These are phyloP conservation scores for Phytopythium montanum DNA, from an alignment of 352 stramenopile species.

Conservation along the genomic window DNA sequence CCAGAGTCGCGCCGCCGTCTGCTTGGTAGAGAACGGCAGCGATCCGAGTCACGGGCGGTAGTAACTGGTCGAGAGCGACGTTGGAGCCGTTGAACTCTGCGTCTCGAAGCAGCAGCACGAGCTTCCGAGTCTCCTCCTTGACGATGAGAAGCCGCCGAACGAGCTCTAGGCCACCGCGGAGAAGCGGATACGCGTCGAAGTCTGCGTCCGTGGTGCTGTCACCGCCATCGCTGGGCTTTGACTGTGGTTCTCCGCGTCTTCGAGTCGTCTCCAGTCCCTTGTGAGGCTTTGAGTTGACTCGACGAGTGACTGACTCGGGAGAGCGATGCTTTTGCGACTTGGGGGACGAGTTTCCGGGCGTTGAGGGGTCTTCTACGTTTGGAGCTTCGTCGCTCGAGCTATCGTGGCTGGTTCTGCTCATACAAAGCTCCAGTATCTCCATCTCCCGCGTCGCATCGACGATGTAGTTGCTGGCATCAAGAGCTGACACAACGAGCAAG, in stretches of 20 bases:
- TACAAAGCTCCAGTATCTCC: conserved; percentile 32
- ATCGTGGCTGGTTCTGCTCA: not conserved
- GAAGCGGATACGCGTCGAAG: not conserved
- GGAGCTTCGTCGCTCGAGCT: not conserved
- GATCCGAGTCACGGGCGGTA: conserved; percentile 3
- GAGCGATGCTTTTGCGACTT: not conserved
- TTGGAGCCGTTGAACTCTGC: conserved; percentile 1
- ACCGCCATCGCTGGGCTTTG: not conserved
- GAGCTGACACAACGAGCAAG: conserved; percentile 11
- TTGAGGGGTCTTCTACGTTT: not conserved
- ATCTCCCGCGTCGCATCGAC: conserved; percentile 19
- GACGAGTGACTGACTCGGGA: not conserved
- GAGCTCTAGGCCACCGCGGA: conserved; percentile 6
- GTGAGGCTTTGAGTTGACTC: not conserved
- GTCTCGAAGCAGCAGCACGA: conserved; percentile 3
- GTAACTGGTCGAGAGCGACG: conserved; percentile 1
- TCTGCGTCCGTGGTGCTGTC: not conserved
- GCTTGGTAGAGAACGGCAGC: conserved; percentile 3
- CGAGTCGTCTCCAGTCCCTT: not conserved
- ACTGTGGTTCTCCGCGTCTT: not conserved
- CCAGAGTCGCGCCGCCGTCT: conserved; percentile 1
- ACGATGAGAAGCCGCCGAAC: conserved; percentile 3
- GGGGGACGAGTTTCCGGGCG: not conserved
- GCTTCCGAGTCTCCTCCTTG: conserved; percentile 4
- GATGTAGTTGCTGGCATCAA: conserved; percentile 11